Percentiles rank a stretch among this genome's conserved stretches.
These are phyloP conservation scores for Anthracocystis walkeri DNA, from an alignment of 1,284 basidiomycete species.

Conservation along the genomic window DNA sequence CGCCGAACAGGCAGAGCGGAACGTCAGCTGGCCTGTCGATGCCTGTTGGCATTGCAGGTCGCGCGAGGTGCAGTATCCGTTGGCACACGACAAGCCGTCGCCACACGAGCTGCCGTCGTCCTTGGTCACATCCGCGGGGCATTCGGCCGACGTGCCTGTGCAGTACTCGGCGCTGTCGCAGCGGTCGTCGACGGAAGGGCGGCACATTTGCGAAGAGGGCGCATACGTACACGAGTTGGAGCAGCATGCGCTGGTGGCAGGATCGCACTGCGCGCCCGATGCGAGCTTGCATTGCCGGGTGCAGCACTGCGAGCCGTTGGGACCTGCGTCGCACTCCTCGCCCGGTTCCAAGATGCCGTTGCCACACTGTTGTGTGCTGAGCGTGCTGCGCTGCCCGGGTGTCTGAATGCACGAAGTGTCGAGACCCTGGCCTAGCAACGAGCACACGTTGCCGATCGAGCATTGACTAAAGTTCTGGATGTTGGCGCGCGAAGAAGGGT, in stretches of 20 bases:
- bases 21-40: slow-evolving; percentile 75
- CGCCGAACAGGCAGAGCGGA: slow-evolving; percentile 76
- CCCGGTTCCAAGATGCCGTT: slow-evolving; percentile 73
- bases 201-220: slow-evolving; percentile 76
- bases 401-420: slow-evolving; percentile 68
- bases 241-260: slow-evolving; percentile 82
- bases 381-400: slow-evolving; percentile 50
- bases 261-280: slow-evolving; percentile 81
- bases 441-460: slow-evolving; percentile 85
- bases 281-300: slow-evolving; percentile 82
- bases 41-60: slow-evolving; percentile 81
- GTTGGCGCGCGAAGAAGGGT: slow-evolving; percentile 51
- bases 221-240: slow-evolving; percentile 79
- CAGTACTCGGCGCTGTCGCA: slow-evolving; percentile 87
- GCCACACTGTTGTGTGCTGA: slow-evolving; percentile 64
- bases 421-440: slow-evolving; percentile 66
- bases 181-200: slow-evolving; percentile 76
- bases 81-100: slow-evolving; percentile 79
- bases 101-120: slow-evolving; percentile 76
- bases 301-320: slow-evolving; percentile 79
- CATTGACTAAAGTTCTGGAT: slow-evolving; percentile 72
- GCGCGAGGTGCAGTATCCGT: slow-evolving; percentile 83
- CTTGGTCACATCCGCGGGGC: slow-evolving; percentile 78
- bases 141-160: slow-evolving; percentile 79
- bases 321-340: slow-evolving; percentile 90